phyloP scores from a whole-genome alignment of 345 rosid species.

The Euphorbia pulcherrima region DNA sequence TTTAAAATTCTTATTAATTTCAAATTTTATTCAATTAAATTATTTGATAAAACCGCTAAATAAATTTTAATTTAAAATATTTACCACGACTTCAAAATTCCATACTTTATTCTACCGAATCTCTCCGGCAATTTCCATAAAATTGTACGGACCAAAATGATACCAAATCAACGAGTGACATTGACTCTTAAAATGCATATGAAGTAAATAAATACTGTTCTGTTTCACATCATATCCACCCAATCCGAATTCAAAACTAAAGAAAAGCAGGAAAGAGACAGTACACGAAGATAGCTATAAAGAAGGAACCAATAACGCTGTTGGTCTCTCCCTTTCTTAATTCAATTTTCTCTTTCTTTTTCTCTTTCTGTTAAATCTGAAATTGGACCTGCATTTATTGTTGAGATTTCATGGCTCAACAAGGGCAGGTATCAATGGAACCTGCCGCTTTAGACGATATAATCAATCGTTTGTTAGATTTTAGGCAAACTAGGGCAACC shows the following conservation, averaged over 20 bases:
- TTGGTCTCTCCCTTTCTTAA: not conserved
- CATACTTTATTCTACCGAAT: no score
- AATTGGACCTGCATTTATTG: conserved; percentile 14
- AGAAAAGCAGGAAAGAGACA: not conserved
- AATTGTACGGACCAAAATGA: no score
- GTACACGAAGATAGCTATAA: not conserved
- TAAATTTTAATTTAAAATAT: no score
- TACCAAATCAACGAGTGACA: not conserved
- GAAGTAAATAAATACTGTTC: not conserved
- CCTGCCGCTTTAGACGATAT: conserved; percentile 65
- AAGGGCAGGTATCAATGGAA: conserved; percentile 56
- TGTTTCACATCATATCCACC: not conserved
- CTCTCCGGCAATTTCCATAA: no score
- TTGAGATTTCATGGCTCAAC: conserved; percentile 47
- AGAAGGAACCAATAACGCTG: not conserved
- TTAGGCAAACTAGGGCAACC: conserved; percentile 53
- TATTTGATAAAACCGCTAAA: no score
- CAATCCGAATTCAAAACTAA: not conserved
- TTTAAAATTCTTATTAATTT: no score
- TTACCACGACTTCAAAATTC: no score
- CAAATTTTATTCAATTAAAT: no score
- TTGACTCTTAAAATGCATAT: not conserved
- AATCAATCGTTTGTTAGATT: conserved; percentile 59
- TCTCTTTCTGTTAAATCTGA: not conserved
- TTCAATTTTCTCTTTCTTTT: conserved; percentile 8